Percentiles rank a stretch among this genome's conserved stretches.
Evolutionary conservation across 805 yeast species (phyloP).

Genomic region (Wickerhamomyces alni): DNA sequence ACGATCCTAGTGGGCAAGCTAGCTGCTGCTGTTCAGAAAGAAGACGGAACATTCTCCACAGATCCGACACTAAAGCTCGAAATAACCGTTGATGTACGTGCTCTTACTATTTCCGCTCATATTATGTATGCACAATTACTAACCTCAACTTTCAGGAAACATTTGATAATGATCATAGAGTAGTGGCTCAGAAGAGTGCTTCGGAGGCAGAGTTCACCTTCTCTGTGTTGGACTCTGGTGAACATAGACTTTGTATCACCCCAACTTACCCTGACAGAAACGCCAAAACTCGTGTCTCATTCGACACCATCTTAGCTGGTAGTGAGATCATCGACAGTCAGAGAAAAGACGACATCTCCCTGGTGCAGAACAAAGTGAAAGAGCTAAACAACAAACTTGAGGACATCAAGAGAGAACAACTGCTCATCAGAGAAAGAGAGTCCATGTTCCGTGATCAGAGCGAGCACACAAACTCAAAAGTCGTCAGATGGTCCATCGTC

Average conservation of each 20-base stretch:
- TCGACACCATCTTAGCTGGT: conserved; percentile 69
- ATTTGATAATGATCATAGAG: conserved; percentile 79
- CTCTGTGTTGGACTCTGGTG: conserved; percentile 79
- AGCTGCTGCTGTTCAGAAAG: conserved; percentile 54
- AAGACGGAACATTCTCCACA: conserved; percentile 41
- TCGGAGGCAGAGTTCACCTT: conserved; percentile 68
- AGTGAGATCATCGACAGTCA: conserved; percentile 58
- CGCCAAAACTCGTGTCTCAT: conserved; percentile 58
- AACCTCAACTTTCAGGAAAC: conserved; percentile 41
- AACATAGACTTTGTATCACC: conserved; percentile 76
- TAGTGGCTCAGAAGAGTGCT: conserved; percentile 57
- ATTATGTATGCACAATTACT: conserved; percentile 2
- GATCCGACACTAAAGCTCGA: conserved; percentile 54
- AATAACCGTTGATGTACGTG: conserved; percentile 58
- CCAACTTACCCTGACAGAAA: conserved; percentile 37
- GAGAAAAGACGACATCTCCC: conserved; percentile 46
- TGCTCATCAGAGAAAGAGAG: conserved; percentile 60
- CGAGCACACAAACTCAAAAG: conserved; percentile 69
- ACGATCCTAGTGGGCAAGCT: conserved; percentile 78
- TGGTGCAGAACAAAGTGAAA: conserved; percentile 50
- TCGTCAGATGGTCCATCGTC: conserved; percentile 65
- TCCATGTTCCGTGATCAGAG: conserved; percentile 70
- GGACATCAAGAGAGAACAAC: conserved; percentile 61
- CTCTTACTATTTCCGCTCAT: too few relatives aligned
- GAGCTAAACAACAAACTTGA: conserved; percentile 51